Evolutionary conservation across 345 rosid species (phyloP), one percentile per base, ranked within the genome.

Genomic region (Garcia nutans): DNA sequence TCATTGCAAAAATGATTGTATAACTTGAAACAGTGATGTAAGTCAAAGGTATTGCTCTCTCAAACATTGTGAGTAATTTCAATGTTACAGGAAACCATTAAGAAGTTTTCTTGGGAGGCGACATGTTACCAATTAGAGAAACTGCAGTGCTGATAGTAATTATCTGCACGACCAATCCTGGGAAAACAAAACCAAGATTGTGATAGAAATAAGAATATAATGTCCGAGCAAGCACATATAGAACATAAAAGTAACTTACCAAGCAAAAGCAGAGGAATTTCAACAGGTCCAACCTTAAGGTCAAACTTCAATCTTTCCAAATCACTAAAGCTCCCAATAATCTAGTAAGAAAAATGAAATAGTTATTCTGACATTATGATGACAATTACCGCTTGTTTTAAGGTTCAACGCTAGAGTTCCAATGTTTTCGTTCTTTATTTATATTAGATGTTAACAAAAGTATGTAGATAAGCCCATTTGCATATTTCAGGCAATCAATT

Each of bases 41-140:
- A 15, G 42, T 31, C 16, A 10, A 26, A 26, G 19, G 19, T 52
- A 26, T 10, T 61, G 41, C 12, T 22, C 28, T 61, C 33, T 22
- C 0, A 2, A 24, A 26, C 65, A 16, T 6, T 3, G 56, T 33
- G 42, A 62, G 42, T 45, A 15, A 26, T 31, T 52, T 17, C 72
- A 61, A 33, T 13, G 67, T 66, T 72, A 64, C 63, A 60, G 16
- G 8, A 58, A 52, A 4, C 31, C 12, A 33, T 61, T 82, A 87
- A 66, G 87, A 86, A 84, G 86, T 76, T 85, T 81, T 91, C 69
- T 89, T 88, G 55, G 93, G 94, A 3, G 93, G 97, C 78, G 97
- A 89, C 96, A 93, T 91, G 72, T 91, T 89, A 71, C 75, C 77
- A 55, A 86, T 74, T 47, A 91, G 88, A 5, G 89, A 87, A 56